Percentiles rank a stretch among this genome's conserved stretches.
These are phyloP conservation scores for Hyphodiscus sp. DNA, from an alignment of 2,329 filamentous ascomycete species.

Conservation along the genomic window DNA sequence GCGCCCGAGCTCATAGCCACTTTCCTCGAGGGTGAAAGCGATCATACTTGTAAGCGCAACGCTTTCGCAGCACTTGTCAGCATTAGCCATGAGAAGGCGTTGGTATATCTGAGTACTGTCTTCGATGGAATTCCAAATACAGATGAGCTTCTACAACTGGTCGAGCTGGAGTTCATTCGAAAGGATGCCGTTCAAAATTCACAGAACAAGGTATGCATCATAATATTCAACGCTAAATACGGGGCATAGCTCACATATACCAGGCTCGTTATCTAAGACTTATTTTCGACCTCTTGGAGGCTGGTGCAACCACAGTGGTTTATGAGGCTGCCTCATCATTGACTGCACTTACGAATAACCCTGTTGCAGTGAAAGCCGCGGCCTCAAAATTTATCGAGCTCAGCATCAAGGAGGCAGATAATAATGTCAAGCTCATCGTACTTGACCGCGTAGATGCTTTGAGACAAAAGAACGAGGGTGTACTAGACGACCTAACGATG, in stretches of 20 bases:
- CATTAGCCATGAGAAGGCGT: slow-evolving; percentile 89
- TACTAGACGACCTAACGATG: slow-evolving; percentile 93
- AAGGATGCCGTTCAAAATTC: slow-evolving; percentile 95
- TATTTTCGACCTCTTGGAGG: slow-evolving; percentile 95
- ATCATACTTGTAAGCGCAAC: slow-evolving; percentile 95
- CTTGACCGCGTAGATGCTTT: slow-evolving; percentile 88
- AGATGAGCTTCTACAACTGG: slow-evolving; percentile 87
- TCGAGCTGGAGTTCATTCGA: slow-evolving; percentile 93
- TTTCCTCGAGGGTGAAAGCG: slow-evolving; percentile 86
- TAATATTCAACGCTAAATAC: neutral
- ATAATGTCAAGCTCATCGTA: slow-evolving; percentile 98
- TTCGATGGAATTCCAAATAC: slow-evolving; percentile 93
- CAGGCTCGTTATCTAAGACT: slow-evolving; percentile 84
- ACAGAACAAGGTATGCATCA: slow-evolving; percentile 71
- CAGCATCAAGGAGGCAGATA: slow-evolving; percentile 95
- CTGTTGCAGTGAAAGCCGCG: slow-evolving; percentile 94
- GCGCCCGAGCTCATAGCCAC: slow-evolving; percentile 84
- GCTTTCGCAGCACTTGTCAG: slow-evolving; percentile 86
- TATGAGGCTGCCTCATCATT: slow-evolving; percentile 96
- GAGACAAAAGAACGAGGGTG: slow-evolving; percentile 79
- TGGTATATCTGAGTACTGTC: slow-evolving; percentile 79
- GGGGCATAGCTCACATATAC: slow-evolving; percentile 25
- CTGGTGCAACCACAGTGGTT: slow-evolving; percentile 86
- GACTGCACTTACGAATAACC: slow-evolving; percentile 89
- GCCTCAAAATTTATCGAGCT: slow-evolving; percentile 95